phyloP scores from a whole-genome alignment of 225 moss, liverwort and hornwort genomes.

The Neckera pumila region DNA sequence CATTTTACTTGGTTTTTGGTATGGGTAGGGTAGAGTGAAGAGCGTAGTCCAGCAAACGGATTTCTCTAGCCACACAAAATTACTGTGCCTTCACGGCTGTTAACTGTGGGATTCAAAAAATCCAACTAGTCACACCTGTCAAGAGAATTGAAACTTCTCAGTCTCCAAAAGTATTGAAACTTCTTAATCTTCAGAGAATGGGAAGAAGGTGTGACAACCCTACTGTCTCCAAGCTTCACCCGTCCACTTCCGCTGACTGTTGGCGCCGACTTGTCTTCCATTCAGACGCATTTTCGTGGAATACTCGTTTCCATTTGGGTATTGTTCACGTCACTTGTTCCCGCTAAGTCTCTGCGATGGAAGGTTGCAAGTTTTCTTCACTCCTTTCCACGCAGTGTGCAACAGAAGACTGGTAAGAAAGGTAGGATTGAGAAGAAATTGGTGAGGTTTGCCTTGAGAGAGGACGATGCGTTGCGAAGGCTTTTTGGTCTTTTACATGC shows the following conservation, averaged over 20 bases:
- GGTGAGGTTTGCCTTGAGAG: background rate
- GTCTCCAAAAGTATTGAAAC: too few species aligned
- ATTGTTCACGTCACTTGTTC: too few species aligned
- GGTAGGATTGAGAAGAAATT: background rate
- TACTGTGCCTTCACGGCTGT: too few species aligned
- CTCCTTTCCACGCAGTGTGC: background rate
- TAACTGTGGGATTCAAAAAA: too few species aligned
- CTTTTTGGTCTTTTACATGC: background rate
- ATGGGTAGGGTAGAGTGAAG: too few species aligned
- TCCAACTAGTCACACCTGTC: too few species aligned
- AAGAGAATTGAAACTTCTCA: too few species aligned
- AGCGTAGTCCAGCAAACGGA: too few species aligned
- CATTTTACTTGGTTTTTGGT: fast-evolving
- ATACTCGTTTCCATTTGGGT: background rate
- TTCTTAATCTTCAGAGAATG: too few species aligned
- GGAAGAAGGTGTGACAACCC: too few species aligned
- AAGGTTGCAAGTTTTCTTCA: background rate
- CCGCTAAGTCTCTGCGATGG: background rate
- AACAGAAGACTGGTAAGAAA: background rate
- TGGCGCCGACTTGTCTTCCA: too few species aligned
- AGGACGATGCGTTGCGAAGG: background rate
- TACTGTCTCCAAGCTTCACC: background rate
- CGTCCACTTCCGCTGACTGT: background rate
- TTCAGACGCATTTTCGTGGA: background rate
- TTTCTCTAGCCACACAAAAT: too few species aligned